phyloP scores from a whole-genome alignment of 1,284 basidiomycete species.

The Tilletia horrida region DNA sequence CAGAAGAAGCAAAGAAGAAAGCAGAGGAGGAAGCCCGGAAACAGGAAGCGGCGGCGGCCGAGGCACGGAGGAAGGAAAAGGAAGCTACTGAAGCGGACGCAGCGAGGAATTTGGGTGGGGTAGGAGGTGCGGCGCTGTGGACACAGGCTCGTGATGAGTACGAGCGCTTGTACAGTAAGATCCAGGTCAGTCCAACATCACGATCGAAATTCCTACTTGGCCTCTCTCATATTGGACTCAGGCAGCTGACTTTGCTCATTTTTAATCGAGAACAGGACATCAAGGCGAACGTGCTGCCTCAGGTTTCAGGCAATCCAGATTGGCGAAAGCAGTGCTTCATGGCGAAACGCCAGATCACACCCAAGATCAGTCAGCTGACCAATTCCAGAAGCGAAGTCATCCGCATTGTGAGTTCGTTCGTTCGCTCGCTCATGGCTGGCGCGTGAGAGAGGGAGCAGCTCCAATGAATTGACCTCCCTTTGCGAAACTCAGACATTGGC shows the following conservation, averaged over 20 bases:
- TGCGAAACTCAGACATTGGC: conserved; percentile 60
- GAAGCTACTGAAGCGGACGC: conserved; percentile 11
- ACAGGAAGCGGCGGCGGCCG: conserved; percentile 32
- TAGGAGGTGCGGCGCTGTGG: conserved; percentile 33
- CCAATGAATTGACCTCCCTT: not conserved
- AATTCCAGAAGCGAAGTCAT: conserved; percentile 70
- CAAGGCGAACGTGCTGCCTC: conserved; percentile 71
- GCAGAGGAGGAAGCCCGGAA: conserved; percentile 30
- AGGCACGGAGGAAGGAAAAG: conserved; percentile 23
- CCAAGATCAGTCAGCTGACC: conserved; percentile 86
- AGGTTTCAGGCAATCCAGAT: conserved; percentile 66
- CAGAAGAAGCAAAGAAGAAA: conserved; percentile 20
- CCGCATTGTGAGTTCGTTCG: conserved; percentile 64
- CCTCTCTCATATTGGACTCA: not conserved
- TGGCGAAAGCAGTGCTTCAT: conserved; percentile 58
- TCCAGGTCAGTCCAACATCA: conserved; percentile 19
- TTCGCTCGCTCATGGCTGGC: not conserved
- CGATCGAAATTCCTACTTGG: not conserved
- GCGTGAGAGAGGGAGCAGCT: not conserved
- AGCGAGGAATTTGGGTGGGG: conserved; percentile 24
- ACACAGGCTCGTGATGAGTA: conserved; percentile 37
- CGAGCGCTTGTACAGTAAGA: conserved; percentile 36
- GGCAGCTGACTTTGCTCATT: not conserved
- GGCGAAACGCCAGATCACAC: conserved; percentile 78
- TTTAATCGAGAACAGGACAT: conserved; percentile 59